Conservation (phyloP, 768 basidiomycete species). For the Podaxis sp. region DNA sequence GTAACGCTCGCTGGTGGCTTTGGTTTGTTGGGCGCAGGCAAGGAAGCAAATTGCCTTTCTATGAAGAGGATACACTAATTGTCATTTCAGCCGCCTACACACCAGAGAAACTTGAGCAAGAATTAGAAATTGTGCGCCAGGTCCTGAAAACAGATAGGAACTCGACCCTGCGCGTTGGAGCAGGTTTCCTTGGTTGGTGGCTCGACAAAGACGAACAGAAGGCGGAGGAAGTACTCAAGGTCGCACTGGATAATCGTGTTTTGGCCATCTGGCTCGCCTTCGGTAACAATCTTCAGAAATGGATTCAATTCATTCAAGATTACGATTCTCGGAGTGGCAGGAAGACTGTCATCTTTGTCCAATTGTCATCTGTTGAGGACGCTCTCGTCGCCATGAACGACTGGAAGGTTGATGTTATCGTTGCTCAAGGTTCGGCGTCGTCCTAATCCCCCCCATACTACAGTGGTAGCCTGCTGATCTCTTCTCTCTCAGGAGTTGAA, state of each 20-base stretch:
- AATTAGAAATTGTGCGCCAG: constrained; percentile 55
- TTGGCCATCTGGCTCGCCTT: constrained; percentile 77
- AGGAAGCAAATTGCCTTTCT: background rate
- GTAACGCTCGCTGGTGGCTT: constrained; percentile 72
- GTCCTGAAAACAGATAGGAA: constrained; percentile 35
- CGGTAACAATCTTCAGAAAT: constrained; percentile 54
- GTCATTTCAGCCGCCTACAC: constrained; percentile 17
- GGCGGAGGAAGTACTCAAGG: constrained; percentile 43
- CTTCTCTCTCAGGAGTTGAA: constrained; percentile 59
- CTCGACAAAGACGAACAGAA: constrained; percentile 49
- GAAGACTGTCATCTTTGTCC: constrained; percentile 57
- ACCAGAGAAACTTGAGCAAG: constrained; percentile 42
- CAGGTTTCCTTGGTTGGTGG: constrained; percentile 75
- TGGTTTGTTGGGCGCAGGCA: constrained; percentile 72
- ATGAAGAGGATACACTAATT: background rate
- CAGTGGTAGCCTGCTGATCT: constrained; percentile 5
- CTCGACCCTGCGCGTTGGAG: constrained; percentile 56
- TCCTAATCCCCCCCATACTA: background rate
- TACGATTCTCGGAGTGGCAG: constrained; percentile 44
- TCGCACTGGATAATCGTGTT: constrained; percentile 56
- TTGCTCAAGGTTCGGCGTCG: constrained; percentile 65
- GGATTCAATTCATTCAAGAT: constrained; percentile 61
- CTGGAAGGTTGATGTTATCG: constrained; percentile 72
- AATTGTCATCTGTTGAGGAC: constrained; percentile 58
- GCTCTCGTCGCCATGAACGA: constrained; percentile 59